phyloP scores from a whole-genome alignment of 164 flowering plant species.

The Tetracentron sinense region DNA sequence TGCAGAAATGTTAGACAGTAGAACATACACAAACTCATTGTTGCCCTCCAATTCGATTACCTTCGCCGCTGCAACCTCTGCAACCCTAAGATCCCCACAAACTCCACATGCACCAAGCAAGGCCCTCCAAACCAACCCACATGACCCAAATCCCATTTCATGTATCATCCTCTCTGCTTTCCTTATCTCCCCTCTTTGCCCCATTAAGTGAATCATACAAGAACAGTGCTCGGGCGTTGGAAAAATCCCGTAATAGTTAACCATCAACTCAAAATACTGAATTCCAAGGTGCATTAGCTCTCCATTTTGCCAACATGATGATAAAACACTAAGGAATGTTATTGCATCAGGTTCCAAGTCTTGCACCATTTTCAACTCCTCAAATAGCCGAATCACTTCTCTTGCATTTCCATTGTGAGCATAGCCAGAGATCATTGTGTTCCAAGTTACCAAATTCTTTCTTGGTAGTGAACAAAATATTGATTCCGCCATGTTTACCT shows the following conservation, averaged over 20 bases:
- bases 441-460: too few species aligned
- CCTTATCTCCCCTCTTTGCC: constrained; percentile 45
- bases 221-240: constrained; percentile 57
- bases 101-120: constrained; percentile 54
- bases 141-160: constrained; percentile 44
- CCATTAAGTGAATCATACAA: constrained; percentile 51
- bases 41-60: constrained; percentile 44
- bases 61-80: constrained; percentile 52
- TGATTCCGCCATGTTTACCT: constrained; percentile 35
- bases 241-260: too few species aligned
- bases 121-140: constrained; percentile 55
- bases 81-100: constrained; percentile 37
- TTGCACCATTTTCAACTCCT: too few species aligned
- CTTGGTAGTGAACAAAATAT: constrained; percentile 33
- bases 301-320: too few species aligned
- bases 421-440: too few species aligned
- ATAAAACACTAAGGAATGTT: too few species aligned
- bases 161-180: constrained; percentile 45
- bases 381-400: too few species aligned
- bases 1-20: constrained; percentile 58
- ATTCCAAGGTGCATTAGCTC: too few species aligned
- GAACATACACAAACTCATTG: constrained; percentile 49
- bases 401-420: too few species aligned
- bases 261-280: too few species aligned
- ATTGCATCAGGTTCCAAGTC: too few species aligned